Base-by-base conservation (phyloP, 2,329 filamentous ascomycete species). In the Aaosphaeria arxii region DNA sequence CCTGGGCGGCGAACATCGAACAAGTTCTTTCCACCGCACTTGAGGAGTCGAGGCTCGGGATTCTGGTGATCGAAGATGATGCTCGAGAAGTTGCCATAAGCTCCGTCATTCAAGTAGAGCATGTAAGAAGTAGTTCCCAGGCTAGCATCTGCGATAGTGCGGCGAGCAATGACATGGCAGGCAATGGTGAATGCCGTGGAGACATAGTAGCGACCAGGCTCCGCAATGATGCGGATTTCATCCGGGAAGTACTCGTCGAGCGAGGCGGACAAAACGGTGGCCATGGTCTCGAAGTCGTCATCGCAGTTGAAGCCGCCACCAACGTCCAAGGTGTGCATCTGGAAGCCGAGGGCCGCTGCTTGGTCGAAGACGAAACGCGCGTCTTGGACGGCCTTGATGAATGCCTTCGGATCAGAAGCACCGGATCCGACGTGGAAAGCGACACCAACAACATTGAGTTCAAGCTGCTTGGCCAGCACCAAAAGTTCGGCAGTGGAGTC, bases 31-130 rank as follows among this genome's bases (percentile, higher is more conserved):
- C 79, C 72, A 51, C 79, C 77, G 17, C 80, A 76, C 57, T 84
- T 86, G 46, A 99, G 78, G 49, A 97, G 82, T 72, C 88, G 89
- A 47, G 92, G 89, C 41, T 88, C 74, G 1, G 94, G 94, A 63
- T 95, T 83, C 79, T 99, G 94, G 73, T 97, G 94, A 67, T 97
- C 94, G 70, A 96, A 99, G 78, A 97, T 96, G 80, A 97, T 97
- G 83, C 91, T 95, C 57, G 90, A 95, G 69, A 99, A 97, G 77
- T 97, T 97, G 64, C 94, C 94, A 66, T 99, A 99, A 46, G 97
- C 87, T 30, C 94, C 94, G 61, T 99, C 94, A 69, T 99, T 99
- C 70, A 97, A 77, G 71, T 99, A 99, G 42, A 96, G 76, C 94
- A 97, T 99, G 79, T 95, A 96, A 58, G 86, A 89, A 52, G 84